Percentiles rank a stretch among this genome's conserved stretches.
Evolutionary conservation across 2,329 filamentous ascomycete species (phyloP).

Genomic region (Lasiodiplodia sp.): DNA sequence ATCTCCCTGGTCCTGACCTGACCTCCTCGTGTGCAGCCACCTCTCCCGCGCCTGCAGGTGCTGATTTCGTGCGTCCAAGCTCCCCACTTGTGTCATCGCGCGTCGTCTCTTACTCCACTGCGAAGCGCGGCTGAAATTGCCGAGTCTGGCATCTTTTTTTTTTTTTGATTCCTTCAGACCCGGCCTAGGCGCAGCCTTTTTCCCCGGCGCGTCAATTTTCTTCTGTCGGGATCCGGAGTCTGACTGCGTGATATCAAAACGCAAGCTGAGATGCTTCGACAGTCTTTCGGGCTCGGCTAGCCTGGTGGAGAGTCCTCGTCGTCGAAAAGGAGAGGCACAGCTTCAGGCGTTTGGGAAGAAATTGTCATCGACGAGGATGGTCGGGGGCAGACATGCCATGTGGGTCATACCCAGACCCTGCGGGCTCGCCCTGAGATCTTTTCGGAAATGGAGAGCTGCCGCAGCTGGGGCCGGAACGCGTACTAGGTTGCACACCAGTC

Average conservation of each 20-base stretch:
- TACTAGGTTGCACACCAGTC: conserved; percentile 1
- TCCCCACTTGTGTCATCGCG: conserved; percentile 9
- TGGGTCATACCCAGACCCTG: neutral
- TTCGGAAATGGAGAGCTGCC: neutral
- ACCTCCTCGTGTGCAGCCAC: neutral
- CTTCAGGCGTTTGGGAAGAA: neutral
- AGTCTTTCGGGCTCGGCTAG: neutral
- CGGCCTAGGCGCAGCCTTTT: neutral
- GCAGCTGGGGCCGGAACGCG: neutral
- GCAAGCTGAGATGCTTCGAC: neutral
- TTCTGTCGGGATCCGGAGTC: neutral
- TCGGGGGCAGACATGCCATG: neutral
- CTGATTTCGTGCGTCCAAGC: neutral
- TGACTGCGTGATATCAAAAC: neutral
- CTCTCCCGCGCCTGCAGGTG: neutral
- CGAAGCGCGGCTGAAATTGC: neutral
- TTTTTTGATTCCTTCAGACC: neutral
- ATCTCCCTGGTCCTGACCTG: neutral
- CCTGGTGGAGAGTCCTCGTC: neutral
- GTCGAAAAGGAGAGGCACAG: neutral
- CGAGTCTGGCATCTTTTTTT: neutral
- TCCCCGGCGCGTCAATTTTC: neutral
- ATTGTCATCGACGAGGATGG: conserved; percentile 16
- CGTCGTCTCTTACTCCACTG: conserved; percentile 13
- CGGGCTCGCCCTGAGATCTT: neutral